These are phyloP conservation scores for Debaryomyces robertsiae DNA, from an alignment of 1,139 yeast genomes.

Conservation along the genomic window DNA sequence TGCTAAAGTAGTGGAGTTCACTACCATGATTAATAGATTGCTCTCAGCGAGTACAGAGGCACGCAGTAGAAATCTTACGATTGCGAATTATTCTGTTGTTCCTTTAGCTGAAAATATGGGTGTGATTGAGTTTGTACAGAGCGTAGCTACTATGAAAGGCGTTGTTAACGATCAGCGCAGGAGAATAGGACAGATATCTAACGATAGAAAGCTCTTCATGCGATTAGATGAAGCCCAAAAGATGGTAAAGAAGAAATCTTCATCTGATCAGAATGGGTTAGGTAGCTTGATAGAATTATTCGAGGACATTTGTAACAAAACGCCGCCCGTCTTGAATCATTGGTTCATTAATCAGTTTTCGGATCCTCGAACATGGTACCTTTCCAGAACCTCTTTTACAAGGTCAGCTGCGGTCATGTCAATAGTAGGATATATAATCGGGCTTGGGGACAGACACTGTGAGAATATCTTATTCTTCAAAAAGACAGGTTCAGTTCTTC, in stretches of 20 bases:
- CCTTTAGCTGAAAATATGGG: slow-evolving; percentile 89
- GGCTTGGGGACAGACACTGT: slow-evolving; percentile 94
- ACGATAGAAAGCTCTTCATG: slow-evolving; percentile 37
- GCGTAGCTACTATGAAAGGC: slow-evolving; percentile 78
- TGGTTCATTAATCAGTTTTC: slow-evolving; percentile 92
- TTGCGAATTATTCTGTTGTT: slow-evolving; percentile 84
- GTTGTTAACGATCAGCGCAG: slow-evolving; percentile 53
- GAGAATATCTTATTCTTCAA: slow-evolving; percentile 83
- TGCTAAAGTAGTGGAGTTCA: slow-evolving; percentile 91
- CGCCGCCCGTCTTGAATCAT: slow-evolving; percentile 76
- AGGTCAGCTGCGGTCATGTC: slow-evolving; percentile 96
- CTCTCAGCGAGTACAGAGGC: slow-evolving; percentile 70
- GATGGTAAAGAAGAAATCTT: slow-evolving; percentile 26
- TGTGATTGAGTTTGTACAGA: slow-evolving; percentile 88
- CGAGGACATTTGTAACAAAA: slow-evolving; percentile 35
- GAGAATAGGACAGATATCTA: slow-evolving; percentile 35
- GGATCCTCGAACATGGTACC: slow-evolving; percentile 87
- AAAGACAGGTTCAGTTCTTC: slow-evolving; percentile 77
- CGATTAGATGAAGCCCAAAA: slow-evolving; percentile 46
- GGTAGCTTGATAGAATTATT: slow-evolving; percentile 31
- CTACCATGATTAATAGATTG: slow-evolving; percentile 80
- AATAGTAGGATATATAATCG: slow-evolving; percentile 88
- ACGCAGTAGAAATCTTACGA: slow-evolving; percentile 66
- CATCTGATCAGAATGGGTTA: slow-evolving; percentile 20
- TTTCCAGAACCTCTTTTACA: slow-evolving; percentile 71